Conservation (phyloP, 2,329 filamentous ascomycete genomes). For the Phialocephala sp. region DNA sequence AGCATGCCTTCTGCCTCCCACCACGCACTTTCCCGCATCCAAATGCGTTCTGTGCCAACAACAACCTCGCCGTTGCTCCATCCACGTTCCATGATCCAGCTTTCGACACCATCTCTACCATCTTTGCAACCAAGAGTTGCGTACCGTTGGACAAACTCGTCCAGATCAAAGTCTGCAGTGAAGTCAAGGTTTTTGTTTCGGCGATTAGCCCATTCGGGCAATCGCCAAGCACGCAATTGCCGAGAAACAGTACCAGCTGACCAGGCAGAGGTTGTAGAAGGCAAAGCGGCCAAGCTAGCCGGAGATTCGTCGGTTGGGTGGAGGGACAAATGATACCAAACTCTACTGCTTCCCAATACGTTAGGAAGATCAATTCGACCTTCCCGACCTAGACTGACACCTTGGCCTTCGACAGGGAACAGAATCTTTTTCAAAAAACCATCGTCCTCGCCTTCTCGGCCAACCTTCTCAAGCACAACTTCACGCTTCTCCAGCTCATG, state of each 20-base stretch:
- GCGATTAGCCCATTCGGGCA: conserved; percentile 96
- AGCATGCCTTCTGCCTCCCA: conserved; percentile 98
- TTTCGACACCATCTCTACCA: conserved; percentile 90
- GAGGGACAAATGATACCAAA: conserved; percentile 92
- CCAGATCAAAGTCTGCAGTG: conserved; percentile 93
- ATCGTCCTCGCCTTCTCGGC: conserved; percentile 78
- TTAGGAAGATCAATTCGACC: conserved; percentile 80
- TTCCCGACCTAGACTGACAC: conserved; percentile 78
- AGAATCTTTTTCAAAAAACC: conserved; percentile 83
- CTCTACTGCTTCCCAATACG: conserved; percentile 80
- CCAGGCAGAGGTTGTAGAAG: conserved; percentile 82
- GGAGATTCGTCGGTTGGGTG: conserved; percentile 91
- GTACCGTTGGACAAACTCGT: conserved; percentile 89
- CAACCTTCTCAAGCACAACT: conserved; percentile 83
- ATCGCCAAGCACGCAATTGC: conserved; percentile 89
- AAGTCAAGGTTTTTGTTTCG: conserved; percentile 91
- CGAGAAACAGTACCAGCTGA: conserved; percentile 91
- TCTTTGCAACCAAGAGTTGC: conserved; percentile 83
- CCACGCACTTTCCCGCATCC: conserved; percentile 94
- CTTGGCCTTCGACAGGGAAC: conserved; percentile 77
- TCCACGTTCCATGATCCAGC: conserved; percentile 90
- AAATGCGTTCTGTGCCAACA: conserved; percentile 87
- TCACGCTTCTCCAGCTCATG: conserved; percentile 82
- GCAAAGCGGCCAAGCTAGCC: conserved; percentile 72
- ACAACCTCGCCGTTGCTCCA: conserved; percentile 99